These are phyloP conservation scores for Curvularia spicifera DNA, from an alignment of 2,329 filamentous ascomycete genomes.

Conservation along the genomic window DNA sequence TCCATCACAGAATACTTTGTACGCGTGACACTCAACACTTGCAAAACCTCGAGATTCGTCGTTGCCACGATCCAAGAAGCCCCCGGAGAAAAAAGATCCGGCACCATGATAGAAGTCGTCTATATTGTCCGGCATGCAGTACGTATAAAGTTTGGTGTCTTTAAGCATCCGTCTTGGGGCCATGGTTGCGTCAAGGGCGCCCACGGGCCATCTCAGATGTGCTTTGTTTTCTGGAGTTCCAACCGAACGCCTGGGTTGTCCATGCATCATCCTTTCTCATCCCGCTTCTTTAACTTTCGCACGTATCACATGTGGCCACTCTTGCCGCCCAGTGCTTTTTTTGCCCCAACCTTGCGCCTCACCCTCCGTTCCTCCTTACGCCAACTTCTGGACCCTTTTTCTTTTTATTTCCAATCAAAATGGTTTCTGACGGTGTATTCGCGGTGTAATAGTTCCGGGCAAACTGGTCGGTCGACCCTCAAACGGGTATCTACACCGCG, in stretches of 20 bases:
- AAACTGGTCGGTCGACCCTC: conserved; percentile 84
- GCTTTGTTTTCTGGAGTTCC: conserved; percentile 15
- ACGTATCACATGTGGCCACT: conserved; percentile 15
- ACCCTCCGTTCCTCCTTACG: background rate
- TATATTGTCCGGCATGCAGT: conserved; percentile 60
- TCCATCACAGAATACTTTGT: conserved; percentile 11
- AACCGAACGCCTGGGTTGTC: conserved; percentile 9
- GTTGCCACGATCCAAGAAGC: conserved; percentile 1
- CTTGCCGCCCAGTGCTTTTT: conserved; percentile 5
- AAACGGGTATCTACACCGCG: conserved; percentile 78
- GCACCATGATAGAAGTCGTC: conserved; percentile 54
- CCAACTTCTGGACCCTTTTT: conserved; percentile 1
- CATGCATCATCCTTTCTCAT: conserved; percentile 17
- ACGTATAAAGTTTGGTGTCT: conserved; percentile 43
- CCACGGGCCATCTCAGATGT: conserved; percentile 16
- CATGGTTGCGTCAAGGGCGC: conserved; percentile 14
- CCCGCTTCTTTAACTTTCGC: conserved; percentile 9
- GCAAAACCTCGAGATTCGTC: conserved; percentile 9
- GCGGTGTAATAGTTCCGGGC: conserved; percentile 72
- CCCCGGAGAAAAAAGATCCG: conserved; percentile 1
- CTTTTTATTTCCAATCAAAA: conserved; percentile 14
- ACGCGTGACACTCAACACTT: conserved; percentile 19
- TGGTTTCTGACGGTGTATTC: conserved; percentile 27
- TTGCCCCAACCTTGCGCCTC: background rate
- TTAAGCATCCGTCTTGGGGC: background rate